Conservation (phyloP, 148 eudicot genomes). For the Vaccinium macrocarpon region DNA sequence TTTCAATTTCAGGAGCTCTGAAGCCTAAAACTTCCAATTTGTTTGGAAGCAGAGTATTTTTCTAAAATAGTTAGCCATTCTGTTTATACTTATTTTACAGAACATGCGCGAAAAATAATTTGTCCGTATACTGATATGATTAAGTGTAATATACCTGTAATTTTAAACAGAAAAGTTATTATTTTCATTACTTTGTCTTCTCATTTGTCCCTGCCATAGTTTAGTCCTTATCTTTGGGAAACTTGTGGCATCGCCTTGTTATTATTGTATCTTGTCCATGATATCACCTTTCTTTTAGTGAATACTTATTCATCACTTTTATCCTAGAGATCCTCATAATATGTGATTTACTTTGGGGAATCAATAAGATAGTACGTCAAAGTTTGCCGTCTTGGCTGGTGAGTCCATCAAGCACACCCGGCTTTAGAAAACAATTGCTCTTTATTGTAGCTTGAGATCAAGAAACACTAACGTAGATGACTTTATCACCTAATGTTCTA, state of each 20-base stretch:
- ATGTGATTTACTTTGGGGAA: not conserved
- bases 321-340: not conserved
- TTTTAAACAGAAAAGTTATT: conserved; percentile 8
- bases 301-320: not conserved
- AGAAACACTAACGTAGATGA: not conserved
- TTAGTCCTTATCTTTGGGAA: not conserved
- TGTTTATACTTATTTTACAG: not conserved
- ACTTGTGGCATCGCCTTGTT: not conserved
- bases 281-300: not conserved
- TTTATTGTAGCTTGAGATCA: not conserved
- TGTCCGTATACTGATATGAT: not conserved
- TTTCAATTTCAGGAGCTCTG: not conserved
- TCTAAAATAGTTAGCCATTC: not conserved
- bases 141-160: not conserved
- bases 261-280: not conserved
- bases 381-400: not conserved
- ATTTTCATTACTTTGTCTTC: not conserved
- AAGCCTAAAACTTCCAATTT: not conserved
- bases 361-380: not conserved
- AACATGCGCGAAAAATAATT: not conserved
- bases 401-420: not conserved
- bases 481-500: not conserved
- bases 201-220: not conserved
- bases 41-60: not conserved
- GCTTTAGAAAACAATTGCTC: not conserved